Conservation (phyloP, 352 stramenopile genomes). For the Globisporangium uncinulatum region DNA sequence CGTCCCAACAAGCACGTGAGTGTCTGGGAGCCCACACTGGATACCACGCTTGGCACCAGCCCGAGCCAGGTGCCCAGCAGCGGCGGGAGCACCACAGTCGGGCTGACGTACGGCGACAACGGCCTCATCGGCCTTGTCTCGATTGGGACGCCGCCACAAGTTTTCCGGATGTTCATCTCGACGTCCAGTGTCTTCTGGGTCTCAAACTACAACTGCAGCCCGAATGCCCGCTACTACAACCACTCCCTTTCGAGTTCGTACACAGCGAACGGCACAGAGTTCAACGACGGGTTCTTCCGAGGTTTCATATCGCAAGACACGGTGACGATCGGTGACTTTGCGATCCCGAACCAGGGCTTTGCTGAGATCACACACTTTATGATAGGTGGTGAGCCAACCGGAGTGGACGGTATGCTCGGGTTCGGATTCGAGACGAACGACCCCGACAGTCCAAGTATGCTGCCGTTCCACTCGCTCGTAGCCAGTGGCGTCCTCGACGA, state of each 20-base stretch:
- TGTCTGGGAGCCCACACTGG: not conserved
- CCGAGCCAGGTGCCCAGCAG: not conserved
- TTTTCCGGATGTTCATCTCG: conserved; percentile 1
- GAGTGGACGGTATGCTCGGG: conserved; percentile 3
- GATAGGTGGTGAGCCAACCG: no score
- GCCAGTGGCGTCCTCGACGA: conserved; percentile 5
- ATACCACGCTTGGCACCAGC: not conserved
- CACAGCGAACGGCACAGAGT: conserved; percentile 4
- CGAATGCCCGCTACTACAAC: conserved; percentile 6
- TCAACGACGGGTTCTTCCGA: not conserved
- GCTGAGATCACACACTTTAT: conserved; percentile 1
- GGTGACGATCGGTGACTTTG: not conserved
- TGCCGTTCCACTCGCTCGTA: conserved; percentile 9
- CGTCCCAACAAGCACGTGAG: not conserved
- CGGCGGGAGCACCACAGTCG: not conserved
- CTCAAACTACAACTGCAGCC: not conserved
- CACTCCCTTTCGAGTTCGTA: conserved; percentile 10
- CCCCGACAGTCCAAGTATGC: not conserved
- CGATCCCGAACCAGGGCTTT: conserved; percentile 1
- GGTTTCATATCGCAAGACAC: conserved; percentile 12
- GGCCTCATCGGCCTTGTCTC: not conserved
- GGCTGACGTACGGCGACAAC: not conserved
- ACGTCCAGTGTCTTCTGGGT: not conserved
- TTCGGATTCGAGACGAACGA: not conserved
- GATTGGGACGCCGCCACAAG: conserved; percentile 6